A percentile compares a stretch with the other conserved stretches of the same genome.
These are phyloP conservation scores for Rhodotorula mucilaginosa DNA, from an alignment of 1,284 basidiomycete genomes.

Conservation along the genomic window DNA sequence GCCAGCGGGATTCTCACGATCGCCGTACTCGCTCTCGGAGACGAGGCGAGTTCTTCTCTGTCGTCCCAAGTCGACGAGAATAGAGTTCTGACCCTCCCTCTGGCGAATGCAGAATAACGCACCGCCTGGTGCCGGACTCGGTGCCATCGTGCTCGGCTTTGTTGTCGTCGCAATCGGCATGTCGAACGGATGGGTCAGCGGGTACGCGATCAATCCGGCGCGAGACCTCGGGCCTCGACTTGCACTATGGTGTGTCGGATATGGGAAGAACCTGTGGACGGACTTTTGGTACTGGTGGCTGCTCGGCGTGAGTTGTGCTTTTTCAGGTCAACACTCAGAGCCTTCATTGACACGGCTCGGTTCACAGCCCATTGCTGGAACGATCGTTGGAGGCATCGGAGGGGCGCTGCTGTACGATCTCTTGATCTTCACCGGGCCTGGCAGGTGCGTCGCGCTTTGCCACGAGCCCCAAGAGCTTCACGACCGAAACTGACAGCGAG, in stretches of 20 bases:
- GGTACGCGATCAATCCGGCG: constrained; percentile 45
- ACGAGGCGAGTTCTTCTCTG: constrained; percentile 24
- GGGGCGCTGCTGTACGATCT: constrained; percentile 41
- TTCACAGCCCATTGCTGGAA: constrained; percentile 33
- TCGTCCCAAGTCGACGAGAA: neutral
- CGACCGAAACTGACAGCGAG: neutral
- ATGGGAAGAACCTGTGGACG: constrained; percentile 41
- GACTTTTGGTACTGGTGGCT: constrained; percentile 43
- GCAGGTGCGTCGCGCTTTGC: constrained; percentile 11
- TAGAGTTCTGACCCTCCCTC: neutral
- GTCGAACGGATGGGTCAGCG: constrained; percentile 33
- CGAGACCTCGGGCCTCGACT: constrained; percentile 47
- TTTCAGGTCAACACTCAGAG: neutral
- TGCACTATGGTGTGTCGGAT: constrained; percentile 43
- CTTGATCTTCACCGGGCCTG: constrained; percentile 37
- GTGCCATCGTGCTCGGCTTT: constrained; percentile 42
- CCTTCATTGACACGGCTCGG: neutral
- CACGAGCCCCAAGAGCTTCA: too few species aligned
- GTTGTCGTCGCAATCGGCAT: constrained; percentile 42
- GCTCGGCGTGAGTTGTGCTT: constrained; percentile 19
- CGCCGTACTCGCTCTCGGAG: constrained; percentile 35
- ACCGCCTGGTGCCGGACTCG: constrained; percentile 41
- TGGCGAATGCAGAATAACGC: constrained; percentile 29
- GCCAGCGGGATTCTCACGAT: constrained; percentile 40
- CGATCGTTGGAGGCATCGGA: constrained; percentile 27